Conservation (phyloP, 768 basidiomycete species). For the Pleurotus giganteus region DNA sequence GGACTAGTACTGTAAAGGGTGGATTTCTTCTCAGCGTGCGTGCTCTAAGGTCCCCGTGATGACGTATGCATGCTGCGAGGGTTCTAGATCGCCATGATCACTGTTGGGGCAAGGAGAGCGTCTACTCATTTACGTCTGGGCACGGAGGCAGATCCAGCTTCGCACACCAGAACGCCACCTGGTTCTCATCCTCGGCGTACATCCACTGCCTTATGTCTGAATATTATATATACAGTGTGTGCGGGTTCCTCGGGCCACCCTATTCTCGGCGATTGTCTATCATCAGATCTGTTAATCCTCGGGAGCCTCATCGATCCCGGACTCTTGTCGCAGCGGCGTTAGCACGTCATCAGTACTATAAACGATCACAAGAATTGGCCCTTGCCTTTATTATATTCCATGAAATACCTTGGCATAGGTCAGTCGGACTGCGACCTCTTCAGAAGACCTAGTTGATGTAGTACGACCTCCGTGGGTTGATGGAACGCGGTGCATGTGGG, state of each 20-base stretch:
- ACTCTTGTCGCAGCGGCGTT: conserved; percentile 1
- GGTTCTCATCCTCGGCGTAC: conserved; percentile 3
- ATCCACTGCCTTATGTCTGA: not conserved
- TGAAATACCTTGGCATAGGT: too few relatives aligned
- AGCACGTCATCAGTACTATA: conserved; percentile 3
- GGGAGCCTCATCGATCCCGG: not conserved
- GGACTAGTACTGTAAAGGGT: not conserved
- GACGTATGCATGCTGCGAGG: not conserved
- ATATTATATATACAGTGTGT: not conserved
- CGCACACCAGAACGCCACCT: not conserved
- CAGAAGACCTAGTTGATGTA: not conserved
- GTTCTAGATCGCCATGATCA: not conserved
- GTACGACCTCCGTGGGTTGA: not conserved
- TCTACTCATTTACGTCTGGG: conserved; percentile 4
- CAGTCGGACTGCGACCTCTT: too few relatives aligned
- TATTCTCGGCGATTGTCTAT: conserved; percentile 9
- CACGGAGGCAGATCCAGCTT: conserved; percentile 1
- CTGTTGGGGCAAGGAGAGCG: not conserved
- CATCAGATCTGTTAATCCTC: not conserved
- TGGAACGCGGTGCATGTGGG: conserved; percentile 1
- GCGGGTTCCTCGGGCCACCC: conserved; percentile 8
- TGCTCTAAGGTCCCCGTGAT: conserved; percentile 5
- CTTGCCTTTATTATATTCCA: too few relatives aligned
- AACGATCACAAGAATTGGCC: not conserved
- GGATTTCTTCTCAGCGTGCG: conserved; percentile 4